Evolutionary conservation across 306 rosid genomes (phyloP).

Genomic region (cucumber (Cucumis sativus)): Cucumber_9930_V3 NC_026655.2:30839501-30840000

Average conservation of each 20-base stretch:
- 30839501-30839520: conserved; percentile 4
- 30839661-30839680: conserved; percentile 1
- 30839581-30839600: background rate
- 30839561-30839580: background rate
- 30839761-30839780: conserved; percentile 7
- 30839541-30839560: background rate
- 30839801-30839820: conserved; percentile 21
- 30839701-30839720: conserved; percentile 16
- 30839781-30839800: conserved; percentile 20
- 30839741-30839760: conserved; percentile 8
- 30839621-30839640: conserved; percentile 14
- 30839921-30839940: conserved; percentile 1
- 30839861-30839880: background rate
- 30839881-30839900: background rate
- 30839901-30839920: background rate
- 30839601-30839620: conserved; percentile 11
- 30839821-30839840: background rate
- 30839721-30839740: conserved; percentile 7
- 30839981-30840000: too few species aligned
- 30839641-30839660: conserved; percentile 10
- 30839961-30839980: background rate
- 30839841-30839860: conserved; percentile 6
- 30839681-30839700: conserved; percentile 11
- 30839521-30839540: background rate
- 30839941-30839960: background rate